A percentile compares a stretch with the other conserved stretches of the same genome.
Conservation (phyloP, 1,284 basidiomycete genomes). For the Pseudozyma pruni region DNA sequence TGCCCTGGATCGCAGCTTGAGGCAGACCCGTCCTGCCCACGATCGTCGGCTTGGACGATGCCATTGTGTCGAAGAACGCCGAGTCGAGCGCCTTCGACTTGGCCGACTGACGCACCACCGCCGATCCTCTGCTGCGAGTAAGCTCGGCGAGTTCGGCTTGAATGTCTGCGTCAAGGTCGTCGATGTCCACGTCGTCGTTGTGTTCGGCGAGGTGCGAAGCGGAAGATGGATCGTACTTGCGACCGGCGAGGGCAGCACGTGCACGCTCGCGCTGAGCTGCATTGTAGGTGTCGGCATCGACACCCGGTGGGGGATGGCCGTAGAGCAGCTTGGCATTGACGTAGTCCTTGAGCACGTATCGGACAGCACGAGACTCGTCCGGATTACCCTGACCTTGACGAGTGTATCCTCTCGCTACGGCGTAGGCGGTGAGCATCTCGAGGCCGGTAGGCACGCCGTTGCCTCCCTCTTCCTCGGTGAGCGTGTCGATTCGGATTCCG, state of each 20-base stretch:
- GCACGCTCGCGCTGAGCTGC: constrained; percentile 76
- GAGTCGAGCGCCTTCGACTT: constrained; percentile 75
- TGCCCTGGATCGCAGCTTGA: constrained; percentile 42
- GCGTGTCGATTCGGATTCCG: constrained; percentile 81
- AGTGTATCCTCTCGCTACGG: constrained; percentile 82
- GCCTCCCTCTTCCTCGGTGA: constrained; percentile 83
- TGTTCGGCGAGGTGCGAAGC: constrained; percentile 34
- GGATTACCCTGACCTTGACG: constrained; percentile 96
- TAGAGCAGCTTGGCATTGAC: constrained; percentile 93
- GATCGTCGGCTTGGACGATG: constrained; percentile 72
- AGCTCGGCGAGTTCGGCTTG: constrained; percentile 14
- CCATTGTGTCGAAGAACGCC: constrained; percentile 82
- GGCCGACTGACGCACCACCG: constrained; percentile 18
- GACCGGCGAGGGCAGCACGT: constrained; percentile 69
- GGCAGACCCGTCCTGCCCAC: constrained; percentile 70
- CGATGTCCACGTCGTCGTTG: constrained; percentile 1
- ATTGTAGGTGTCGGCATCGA: constrained; percentile 82
- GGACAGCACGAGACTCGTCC: constrained; percentile 91
- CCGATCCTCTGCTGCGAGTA: constrained; percentile 6
- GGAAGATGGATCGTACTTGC: constrained; percentile 33
- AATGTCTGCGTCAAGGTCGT: constrained; percentile 31
- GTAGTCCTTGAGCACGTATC: constrained; percentile 96
- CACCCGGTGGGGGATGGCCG: constrained; percentile 80
- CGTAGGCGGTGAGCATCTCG: constrained; percentile 87
- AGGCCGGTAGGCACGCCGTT: constrained; percentile 81